phyloP scores from a whole-genome alignment of 345 rosid species.

The Garcia nutans region DNA sequence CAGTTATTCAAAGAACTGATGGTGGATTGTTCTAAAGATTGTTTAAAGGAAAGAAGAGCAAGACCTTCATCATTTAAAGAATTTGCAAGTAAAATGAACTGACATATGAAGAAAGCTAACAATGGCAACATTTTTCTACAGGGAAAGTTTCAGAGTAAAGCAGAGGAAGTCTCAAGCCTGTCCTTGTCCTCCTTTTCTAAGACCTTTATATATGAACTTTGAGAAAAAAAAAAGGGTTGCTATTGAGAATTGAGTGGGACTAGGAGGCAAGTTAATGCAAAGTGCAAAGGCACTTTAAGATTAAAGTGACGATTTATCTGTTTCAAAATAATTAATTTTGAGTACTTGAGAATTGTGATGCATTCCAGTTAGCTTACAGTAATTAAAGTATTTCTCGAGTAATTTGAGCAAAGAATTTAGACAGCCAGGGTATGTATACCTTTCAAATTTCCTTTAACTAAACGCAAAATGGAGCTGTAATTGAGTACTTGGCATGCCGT shows the following conservation, averaged over 20 bases:
- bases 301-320: neutral
- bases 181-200: neutral
- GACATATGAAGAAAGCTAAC: slow-evolving; percentile 29
- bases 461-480: slow-evolving; percentile 19
- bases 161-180: neutral
- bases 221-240: neutral
- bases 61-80: slow-evolving; percentile 45
- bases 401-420: neutral
- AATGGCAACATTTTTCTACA: slow-evolving; percentile 8
- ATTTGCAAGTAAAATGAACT: slow-evolving; percentile 24
- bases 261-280: slow-evolving; percentile 17
- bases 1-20: slow-evolving; percentile 10
- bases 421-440: neutral
- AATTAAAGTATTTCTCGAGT: neutral
- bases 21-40: slow-evolving; percentile 14
- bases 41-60: slow-evolving; percentile 31
- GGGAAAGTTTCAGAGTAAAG: neutral
- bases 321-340: neutral
- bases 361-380: neutral
- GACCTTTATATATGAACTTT: neutral
- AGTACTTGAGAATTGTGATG: neutral
- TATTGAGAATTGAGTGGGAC: slow-evolving; percentile 18
- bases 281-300: slow-evolving; percentile 4
- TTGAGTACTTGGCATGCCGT: neutral
- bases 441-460: neutral